phyloP scores from a whole-genome alignment of 192 early-diverging fungal species.

The Mortierella hygrophila region DNA sequence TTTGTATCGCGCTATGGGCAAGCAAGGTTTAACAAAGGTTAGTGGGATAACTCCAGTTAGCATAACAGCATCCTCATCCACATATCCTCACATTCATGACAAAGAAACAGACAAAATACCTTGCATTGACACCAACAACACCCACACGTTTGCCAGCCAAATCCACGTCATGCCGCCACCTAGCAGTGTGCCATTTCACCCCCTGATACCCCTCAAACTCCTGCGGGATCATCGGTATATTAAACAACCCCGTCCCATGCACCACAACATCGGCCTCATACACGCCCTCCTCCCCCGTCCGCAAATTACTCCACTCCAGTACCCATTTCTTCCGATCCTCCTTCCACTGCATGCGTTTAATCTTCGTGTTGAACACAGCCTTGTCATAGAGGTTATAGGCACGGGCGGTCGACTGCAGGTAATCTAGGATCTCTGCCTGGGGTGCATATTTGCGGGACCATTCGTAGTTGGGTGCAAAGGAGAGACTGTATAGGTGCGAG shows the following conservation, averaged over 20 bases:
- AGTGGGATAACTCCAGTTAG: too few relatives aligned
- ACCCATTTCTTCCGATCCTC: constrained; percentile 9
- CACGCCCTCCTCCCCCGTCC: not conserved
- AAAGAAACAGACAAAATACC: not conserved
- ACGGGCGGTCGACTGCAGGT: constrained; percentile 23
- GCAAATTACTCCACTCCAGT: constrained; percentile 26
- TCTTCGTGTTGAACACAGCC: constrained; percentile 27
- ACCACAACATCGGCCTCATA: constrained; percentile 46
- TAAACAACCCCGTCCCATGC: constrained; percentile 41
- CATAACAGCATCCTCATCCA: too few relatives aligned
- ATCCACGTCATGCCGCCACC: constrained; percentile 45
- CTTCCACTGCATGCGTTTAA: constrained; percentile 13
- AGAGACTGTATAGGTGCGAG: constrained; percentile 50
- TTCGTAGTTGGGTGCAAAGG: constrained; percentile 57
- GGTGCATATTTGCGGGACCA: constrained; percentile 43
- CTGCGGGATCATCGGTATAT: constrained; percentile 31
- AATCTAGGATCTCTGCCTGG: constrained; percentile 11
- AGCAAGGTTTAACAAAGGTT: not conserved
- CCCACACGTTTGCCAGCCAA: constrained; percentile 54
- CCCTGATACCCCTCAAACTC: constrained; percentile 51
- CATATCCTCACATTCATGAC: not conserved
- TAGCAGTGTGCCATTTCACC: constrained; percentile 45
- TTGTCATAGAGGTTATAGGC: constrained; percentile 33
- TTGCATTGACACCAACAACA: constrained; percentile 57
- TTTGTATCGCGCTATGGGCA: constrained; percentile 13